Percentiles rank a stretch among this genome's conserved stretches.
Evolutionary conservation across 2,329 filamentous ascomycete species (phyloP).

Genomic region (Cryphonectria parasitica): DNA sequence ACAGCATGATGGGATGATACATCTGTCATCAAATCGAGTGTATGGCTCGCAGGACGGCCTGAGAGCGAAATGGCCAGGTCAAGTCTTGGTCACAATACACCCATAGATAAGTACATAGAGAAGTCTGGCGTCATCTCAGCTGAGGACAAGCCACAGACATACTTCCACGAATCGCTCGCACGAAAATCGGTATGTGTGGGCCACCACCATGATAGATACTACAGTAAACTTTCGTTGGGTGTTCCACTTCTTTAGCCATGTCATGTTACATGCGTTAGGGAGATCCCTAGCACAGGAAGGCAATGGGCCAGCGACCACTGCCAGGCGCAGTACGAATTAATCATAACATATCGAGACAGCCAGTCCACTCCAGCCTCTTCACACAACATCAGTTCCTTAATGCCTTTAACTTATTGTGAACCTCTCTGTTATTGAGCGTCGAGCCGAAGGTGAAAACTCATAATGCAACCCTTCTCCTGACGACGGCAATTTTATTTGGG

Average conservation of each 20-base stretch:
- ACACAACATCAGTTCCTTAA: no score
- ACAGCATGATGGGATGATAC: neutral
- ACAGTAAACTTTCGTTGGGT: neutral
- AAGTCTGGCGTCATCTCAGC: neutral
- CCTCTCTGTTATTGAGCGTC: neutral
- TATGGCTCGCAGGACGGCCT: neutral
- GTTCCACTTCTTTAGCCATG: neutral
- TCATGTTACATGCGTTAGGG: neutral
- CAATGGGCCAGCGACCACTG: neutral
- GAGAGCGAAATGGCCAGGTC: neutral
- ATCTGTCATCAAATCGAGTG: neutral
- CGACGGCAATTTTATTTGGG: neutral
- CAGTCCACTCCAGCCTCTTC: neutral
- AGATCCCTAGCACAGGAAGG: neutral
- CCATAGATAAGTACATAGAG: neutral
- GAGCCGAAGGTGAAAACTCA: neutral
- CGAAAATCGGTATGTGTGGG: neutral
- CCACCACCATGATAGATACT: neutral
- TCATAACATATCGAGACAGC: neutral
- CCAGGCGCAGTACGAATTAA: no score
- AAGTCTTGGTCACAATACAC: neutral
- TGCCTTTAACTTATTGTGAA: no score
- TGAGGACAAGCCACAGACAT: neutral
- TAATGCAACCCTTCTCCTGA: neutral
- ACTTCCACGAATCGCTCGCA: neutral